These are phyloP conservation scores for Spinellus fusiger DNA, from an alignment of 192 early-diverging fungal genomes.

Conservation along the genomic window DNA sequence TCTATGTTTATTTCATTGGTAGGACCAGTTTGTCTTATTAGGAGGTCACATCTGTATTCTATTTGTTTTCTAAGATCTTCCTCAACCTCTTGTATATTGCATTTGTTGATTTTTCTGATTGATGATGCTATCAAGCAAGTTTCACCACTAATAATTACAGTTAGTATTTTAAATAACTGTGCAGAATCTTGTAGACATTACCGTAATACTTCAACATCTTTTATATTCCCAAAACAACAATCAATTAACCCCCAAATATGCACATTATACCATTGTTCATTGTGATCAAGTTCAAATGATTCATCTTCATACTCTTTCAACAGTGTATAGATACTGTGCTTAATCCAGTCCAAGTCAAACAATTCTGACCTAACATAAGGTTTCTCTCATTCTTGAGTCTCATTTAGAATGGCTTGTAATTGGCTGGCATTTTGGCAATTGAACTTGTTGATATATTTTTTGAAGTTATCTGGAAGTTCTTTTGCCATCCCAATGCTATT, in stretches of 20 bases:
- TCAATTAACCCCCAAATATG: constrained; percentile 1
- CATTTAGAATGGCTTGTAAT: too few species aligned
- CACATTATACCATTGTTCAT: too few species aligned
- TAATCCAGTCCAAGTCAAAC: too few species aligned
- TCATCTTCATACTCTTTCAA: too few species aligned
- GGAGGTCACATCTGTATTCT: background rate
- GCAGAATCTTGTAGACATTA: background rate
- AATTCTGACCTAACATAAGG: too few species aligned
- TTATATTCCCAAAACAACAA: background rate
- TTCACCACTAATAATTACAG: constrained; percentile 7
- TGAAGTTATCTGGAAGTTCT: too few species aligned
- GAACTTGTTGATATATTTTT: too few species aligned
- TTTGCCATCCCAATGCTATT: too few species aligned
- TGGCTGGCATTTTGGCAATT: too few species aligned
- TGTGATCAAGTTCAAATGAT: too few species aligned
- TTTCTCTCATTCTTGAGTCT: too few species aligned
- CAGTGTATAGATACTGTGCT: too few species aligned
- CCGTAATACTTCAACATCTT: background rate
- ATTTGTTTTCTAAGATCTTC: constrained; percentile 2
- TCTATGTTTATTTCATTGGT: constrained; percentile 1
- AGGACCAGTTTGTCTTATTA: background rate
- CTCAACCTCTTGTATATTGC: background rate
- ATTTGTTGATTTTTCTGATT: constrained; percentile 2
- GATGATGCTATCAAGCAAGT: background rate
- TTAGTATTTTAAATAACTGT: background rate